A percentile compares a stretch with the other conserved stretches of the same genome.
phyloP scores from a whole-genome alignment of 2,329 filamentous ascomycete species.

The Ophioceras dolichostomum region DNA sequence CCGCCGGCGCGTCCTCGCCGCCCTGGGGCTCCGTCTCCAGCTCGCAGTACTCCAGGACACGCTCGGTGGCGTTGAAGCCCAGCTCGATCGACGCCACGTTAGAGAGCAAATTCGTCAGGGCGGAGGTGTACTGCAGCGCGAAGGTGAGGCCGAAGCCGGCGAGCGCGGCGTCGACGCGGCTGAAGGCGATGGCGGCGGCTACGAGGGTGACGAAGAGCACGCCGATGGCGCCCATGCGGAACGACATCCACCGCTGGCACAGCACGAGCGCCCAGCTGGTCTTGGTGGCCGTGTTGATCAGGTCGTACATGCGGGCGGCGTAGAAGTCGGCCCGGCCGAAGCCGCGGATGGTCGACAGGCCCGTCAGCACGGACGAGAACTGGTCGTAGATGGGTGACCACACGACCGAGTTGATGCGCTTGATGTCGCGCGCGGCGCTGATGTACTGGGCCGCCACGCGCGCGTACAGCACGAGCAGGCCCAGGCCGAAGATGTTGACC shows the following conservation, averaged over 20 bases:
- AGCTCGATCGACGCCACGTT: conserved; percentile 99
- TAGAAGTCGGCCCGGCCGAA: conserved; percentile 83
- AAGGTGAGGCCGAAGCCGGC: conserved; percentile 96
- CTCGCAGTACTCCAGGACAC: conserved; percentile 87
- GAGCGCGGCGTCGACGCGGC: conserved; percentile 53
- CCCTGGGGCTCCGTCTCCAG: conserved; percentile 91
- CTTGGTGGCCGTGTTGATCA: conserved; percentile 77
- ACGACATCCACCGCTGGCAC: conserved; percentile 67
- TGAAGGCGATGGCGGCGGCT: conserved; percentile 71
- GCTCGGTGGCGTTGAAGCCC: conserved; percentile 98
- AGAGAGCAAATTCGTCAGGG: conserved; percentile 96
- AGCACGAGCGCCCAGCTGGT: conserved; percentile 19
- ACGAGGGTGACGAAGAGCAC: conserved; percentile 87
- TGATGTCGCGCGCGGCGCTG: conserved; percentile 88
- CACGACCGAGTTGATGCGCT: conserved; percentile 88
- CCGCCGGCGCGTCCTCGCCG: conserved; percentile 78
- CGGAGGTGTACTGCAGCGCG: conserved; percentile 91
- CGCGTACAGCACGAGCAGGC: conserved; percentile 21
- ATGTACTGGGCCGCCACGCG: no score
- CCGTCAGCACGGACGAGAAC: conserved; percentile 93
- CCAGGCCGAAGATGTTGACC: conserved; percentile 21
- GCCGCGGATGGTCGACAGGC: conserved; percentile 88
- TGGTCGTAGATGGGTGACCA: conserved; percentile 95
- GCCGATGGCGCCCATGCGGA: conserved; percentile 90
- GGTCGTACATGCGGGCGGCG: conserved; percentile 85